Conservation (phyloP, 441 rosid species). For the Gossypium armourianum region DNA sequence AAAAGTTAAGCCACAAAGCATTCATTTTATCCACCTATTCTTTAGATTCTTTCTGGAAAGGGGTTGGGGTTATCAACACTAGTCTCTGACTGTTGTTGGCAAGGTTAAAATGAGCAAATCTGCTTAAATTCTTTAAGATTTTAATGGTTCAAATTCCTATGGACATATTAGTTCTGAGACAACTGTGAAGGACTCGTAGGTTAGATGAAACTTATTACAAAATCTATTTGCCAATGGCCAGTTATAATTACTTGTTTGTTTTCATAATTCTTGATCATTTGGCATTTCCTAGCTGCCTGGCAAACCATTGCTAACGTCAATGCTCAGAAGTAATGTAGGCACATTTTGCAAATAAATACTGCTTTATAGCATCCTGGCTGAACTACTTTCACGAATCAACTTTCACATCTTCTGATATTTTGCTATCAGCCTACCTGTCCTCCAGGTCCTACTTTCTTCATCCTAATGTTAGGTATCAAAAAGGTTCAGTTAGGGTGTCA, state of each 20-base stretch:
- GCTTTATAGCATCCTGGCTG: background rate
- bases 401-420: background rate
- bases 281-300: conserved; percentile 1
- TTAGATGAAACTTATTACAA: too few species aligned
- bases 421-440: background rate
- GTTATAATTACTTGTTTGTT: background rate
- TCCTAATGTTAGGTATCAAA: background rate
- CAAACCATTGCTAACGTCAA: background rate
- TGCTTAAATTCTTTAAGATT: too few species aligned
- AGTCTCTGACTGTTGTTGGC: too few species aligned
- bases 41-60: too few species aligned
- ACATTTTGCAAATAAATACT: conserved; percentile 3
- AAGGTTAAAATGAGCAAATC: too few species aligned
- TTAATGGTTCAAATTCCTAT: too few species aligned
- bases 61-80: too few species aligned
- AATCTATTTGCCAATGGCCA: too few species aligned
- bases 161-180: too few species aligned
- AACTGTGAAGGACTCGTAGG: too few species aligned
- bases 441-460: background rate
- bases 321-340: background rate
- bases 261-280: background rate
- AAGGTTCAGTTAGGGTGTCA: background rate
- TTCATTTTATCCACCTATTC: too few species aligned
- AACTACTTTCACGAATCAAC: background rate
- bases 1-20: background rate